Evolutionary conservation across 352 stramenopile genomes (phyloP).

Genomic region (Pythium oligandrum): DNA sequence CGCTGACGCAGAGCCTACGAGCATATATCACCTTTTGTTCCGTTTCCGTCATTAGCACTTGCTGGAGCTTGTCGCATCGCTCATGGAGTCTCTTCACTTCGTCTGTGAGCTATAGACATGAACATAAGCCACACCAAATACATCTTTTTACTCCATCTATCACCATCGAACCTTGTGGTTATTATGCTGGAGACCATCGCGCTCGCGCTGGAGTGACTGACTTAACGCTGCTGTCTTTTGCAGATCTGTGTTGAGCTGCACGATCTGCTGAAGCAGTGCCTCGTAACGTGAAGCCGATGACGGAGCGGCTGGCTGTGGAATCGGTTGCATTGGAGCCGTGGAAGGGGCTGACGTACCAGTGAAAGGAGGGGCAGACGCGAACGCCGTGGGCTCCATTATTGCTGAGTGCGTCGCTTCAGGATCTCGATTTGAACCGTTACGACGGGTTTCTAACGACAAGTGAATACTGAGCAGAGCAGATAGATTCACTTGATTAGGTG

Average conservation of each 20-base stretch:
- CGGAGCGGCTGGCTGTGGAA: no score
- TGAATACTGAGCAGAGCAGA: no score
- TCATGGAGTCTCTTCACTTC: constrained; percentile 63
- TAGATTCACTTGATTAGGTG: no score
- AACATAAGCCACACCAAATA: background rate
- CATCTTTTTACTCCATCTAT: background rate
- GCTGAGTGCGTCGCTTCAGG: no score
- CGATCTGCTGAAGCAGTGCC: constrained; percentile 72
- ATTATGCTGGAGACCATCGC: constrained; percentile 55
- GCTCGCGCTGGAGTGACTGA: constrained; percentile 73
- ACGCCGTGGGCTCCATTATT: no score
- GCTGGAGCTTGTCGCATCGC: constrained; percentile 77
- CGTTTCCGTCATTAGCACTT: constrained; percentile 75
- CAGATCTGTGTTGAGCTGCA: constrained; percentile 79
- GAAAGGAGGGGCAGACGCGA: no score
- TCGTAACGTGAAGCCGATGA: constrained; percentile 46
- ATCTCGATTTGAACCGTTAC: no score
- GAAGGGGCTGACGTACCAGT: no score
- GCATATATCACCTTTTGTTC: constrained; percentile 53
- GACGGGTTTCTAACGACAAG: no score
- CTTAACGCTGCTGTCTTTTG: constrained; percentile 81
- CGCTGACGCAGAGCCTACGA: no score
- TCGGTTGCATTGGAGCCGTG: no score
- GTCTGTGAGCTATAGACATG: constrained; percentile 40
- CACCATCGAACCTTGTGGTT: constrained; percentile 40